These are phyloP conservation scores for Mayamaea pseudoterrestris DNA, from an alignment of 108 stramenopile genomes.

Conservation along the genomic window DNA sequence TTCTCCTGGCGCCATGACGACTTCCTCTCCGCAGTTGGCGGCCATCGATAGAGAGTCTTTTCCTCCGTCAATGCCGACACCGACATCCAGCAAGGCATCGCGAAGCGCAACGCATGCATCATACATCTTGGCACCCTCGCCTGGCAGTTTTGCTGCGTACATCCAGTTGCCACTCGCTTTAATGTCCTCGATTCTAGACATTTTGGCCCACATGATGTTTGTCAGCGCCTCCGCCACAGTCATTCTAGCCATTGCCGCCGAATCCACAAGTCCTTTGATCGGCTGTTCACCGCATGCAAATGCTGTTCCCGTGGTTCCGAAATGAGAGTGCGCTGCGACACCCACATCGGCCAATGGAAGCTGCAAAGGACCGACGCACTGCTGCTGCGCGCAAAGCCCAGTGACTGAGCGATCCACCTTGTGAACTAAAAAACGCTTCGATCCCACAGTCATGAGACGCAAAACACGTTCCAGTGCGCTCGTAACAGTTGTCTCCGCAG, in stretches of 20 bases:
- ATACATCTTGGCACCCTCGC: constrained; percentile 97
- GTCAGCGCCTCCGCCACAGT: constrained; percentile 97
- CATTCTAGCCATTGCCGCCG: constrained; percentile 93
- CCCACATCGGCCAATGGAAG: constrained; percentile 93
- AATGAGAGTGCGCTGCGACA: constrained; percentile 91
- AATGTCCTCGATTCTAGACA: constrained; percentile 85
- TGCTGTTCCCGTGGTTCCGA: constrained; percentile 90
- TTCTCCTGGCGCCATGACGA: constrained; percentile 96
- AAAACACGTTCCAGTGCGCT: constrained; percentile 81
- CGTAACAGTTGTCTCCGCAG: constrained; percentile 59
- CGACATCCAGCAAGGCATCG: constrained; percentile 78
- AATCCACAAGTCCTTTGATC: constrained; percentile 88
- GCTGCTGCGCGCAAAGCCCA: constrained; percentile 98
- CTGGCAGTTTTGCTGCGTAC: constrained; percentile 98
- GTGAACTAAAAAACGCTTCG: constrained; percentile 97
- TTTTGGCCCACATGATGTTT: constrained; percentile 96
- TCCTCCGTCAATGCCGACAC: constrained; percentile 95
- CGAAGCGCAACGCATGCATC: constrained; percentile 93
- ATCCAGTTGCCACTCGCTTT: constrained; percentile 99
- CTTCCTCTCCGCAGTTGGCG: constrained; percentile 85
- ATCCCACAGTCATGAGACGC: constrained; percentile 90
- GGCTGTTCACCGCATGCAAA: constrained; percentile 97
- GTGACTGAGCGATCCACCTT: constrained; percentile 98
- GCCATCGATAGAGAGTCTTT: constrained; percentile 99
- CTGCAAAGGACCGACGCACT: constrained; percentile 98